phyloP scores from a whole-genome alignment of 1,284 basidiomycete species.

The Irpex sp. region DNA sequence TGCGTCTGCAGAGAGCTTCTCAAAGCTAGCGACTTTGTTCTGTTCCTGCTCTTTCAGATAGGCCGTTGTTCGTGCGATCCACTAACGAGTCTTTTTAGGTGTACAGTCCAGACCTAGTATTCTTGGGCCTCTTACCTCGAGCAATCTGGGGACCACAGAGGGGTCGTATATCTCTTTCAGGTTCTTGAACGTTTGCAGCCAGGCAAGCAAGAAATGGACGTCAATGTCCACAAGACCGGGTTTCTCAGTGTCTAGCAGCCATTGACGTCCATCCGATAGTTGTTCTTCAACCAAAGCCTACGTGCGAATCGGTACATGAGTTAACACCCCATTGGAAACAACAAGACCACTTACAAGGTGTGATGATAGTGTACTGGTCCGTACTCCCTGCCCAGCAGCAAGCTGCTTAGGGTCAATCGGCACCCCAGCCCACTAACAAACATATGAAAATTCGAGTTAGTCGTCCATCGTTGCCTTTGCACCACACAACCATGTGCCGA shows the following conservation, averaged over 20 bases:
- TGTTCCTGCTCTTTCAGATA: slow-evolving; percentile 32
- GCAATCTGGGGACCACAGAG: slow-evolving; percentile 35
- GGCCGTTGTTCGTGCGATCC: slow-evolving; percentile 39
- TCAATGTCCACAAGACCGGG: slow-evolving; percentile 51
- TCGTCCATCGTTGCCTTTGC: not conserved
- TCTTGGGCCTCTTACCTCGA: slow-evolving; percentile 33
- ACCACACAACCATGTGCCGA: not conserved
- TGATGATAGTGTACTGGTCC: slow-evolving; percentile 34
- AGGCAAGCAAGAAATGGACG: slow-evolving; percentile 43
- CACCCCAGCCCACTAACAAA: slow-evolving; percentile 21
- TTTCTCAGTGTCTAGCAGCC: slow-evolving; percentile 50
- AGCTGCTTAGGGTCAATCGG: slow-evolving; percentile 35
- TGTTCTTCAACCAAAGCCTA: slow-evolving; percentile 50
- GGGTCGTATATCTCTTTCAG: slow-evolving; percentile 36
- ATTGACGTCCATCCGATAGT: slow-evolving; percentile 51
- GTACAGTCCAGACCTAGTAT: not conserved
- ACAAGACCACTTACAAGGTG: slow-evolving; percentile 39
- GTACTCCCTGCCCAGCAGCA: slow-evolving; percentile 27
- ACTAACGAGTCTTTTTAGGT: slow-evolving; percentile 30
- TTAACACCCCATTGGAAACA: not conserved
- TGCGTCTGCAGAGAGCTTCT: slow-evolving; percentile 34
- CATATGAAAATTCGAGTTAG: not conserved
- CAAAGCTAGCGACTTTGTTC: slow-evolving; percentile 18
- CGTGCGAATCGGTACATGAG: not conserved
- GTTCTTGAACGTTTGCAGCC: slow-evolving; percentile 36